These are phyloP conservation scores for Penicillium odoratum DNA, from an alignment of 495 filamentous ascomycete genomes.

Conservation along the genomic window DNA sequence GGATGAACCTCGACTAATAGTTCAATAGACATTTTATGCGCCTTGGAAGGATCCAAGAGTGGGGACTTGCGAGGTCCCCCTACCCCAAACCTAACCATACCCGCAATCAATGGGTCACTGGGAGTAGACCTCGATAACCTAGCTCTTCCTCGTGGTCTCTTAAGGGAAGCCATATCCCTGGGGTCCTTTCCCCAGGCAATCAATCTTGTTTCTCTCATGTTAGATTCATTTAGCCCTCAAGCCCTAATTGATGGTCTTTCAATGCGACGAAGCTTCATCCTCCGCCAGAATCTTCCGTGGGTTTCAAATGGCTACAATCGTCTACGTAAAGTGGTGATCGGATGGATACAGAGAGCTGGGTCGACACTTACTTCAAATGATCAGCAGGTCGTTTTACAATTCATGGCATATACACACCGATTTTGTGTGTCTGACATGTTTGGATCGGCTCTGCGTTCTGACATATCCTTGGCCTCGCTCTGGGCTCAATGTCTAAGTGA, in stretches of 20 bases:
- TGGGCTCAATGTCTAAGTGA: conserved; percentile 35
- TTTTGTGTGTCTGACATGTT: conserved; percentile 19
- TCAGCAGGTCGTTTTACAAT: conserved; percentile 23
- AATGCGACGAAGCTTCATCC: conserved; percentile 15
- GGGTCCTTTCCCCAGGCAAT: conserved; percentile 29
- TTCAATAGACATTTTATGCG: conserved; percentile 37
- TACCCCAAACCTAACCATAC: conserved; percentile 25
- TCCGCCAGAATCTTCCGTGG: conserved; percentile 38
- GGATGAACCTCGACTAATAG: conserved; percentile 16
- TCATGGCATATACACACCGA: conserved; percentile 23
- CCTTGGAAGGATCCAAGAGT: conserved; percentile 27
- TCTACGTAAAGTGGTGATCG: conserved; percentile 32
- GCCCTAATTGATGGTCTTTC: neutral
- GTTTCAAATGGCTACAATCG: conserved; percentile 39
- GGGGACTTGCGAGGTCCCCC: conserved; percentile 6
- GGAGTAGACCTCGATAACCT: conserved; percentile 35
- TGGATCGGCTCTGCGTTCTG: conserved; percentile 17
- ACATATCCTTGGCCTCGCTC: conserved; percentile 27
- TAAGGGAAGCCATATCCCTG: conserved; percentile 25
- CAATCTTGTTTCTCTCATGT: conserved; percentile 25
- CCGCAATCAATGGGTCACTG: conserved; percentile 29
- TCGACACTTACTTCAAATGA: conserved; percentile 18
- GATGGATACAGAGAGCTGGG: conserved; percentile 26
- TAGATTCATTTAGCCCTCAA: conserved; percentile 32
- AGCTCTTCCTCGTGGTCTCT: conserved; percentile 30